These are phyloP conservation scores for Aristolochia contorta DNA, from an alignment of 164 flowering plant species.

Conservation along the genomic window DNA sequence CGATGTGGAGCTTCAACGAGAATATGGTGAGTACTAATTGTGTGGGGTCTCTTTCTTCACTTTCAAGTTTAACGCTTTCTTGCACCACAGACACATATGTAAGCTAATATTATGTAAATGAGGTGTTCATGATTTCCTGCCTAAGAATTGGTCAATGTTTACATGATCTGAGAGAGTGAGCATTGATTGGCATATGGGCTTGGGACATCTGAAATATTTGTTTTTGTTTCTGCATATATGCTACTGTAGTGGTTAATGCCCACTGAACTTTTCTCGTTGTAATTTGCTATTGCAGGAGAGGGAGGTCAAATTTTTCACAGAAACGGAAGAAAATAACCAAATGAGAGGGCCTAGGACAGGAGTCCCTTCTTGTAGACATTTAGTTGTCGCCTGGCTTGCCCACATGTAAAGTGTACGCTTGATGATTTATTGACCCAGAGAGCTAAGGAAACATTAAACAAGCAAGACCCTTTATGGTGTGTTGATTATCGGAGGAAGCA, in stretches of 20 bases:
- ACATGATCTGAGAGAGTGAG: not conserved
- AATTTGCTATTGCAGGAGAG: constrained; percentile 51
- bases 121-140: not conserved
- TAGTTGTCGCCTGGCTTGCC: too few species aligned
- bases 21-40: constrained; percentile 54
- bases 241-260: not conserved
- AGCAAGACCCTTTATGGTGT: too few species aligned
- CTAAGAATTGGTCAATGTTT: not conserved
- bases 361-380: constrained; percentile 65
- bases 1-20: constrained; percentile 97
- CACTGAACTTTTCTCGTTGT: not conserved
- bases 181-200: not conserved
- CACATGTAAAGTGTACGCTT: too few species aligned
- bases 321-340: constrained; percentile 98
- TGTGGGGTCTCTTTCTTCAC: not conserved
- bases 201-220: too few species aligned
- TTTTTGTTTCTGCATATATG: not conserved
- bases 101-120: not conserved
- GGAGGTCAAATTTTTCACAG: constrained; percentile 97
- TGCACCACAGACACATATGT: too few species aligned
- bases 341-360: constrained; percentile 99
- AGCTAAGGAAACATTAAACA: too few species aligned
- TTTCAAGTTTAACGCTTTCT: not conserved
- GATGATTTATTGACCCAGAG: too few species aligned
- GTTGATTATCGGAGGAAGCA: too few species aligned